phyloP scores from a whole-genome alignment of 768 basidiomycete species.

The Leucosporidium yakuticum region DNA sequence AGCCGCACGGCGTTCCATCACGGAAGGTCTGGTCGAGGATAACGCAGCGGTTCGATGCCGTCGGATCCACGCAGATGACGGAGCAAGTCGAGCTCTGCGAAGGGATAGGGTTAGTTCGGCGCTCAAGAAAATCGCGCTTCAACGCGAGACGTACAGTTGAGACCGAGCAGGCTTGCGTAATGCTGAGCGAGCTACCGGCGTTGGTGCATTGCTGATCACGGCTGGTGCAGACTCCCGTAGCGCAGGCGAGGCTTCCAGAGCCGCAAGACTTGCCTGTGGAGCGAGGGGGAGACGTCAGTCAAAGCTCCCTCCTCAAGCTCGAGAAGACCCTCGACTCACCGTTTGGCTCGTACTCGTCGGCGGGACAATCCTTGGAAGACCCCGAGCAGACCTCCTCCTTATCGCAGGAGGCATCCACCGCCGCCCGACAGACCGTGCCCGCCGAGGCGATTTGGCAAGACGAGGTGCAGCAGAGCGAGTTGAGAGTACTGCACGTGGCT shows the following conservation, averaged over 20 bases:
- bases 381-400: conserved; percentile 68
- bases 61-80: conserved; percentile 73
- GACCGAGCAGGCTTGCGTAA: conserved; percentile 61
- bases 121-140: not conserved
- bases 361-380: conserved; percentile 63
- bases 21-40: conserved; percentile 64
- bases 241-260: conserved; percentile 58
- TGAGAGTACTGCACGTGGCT: conserved; percentile 72
- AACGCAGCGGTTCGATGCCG: conserved; percentile 56
- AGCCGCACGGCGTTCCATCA: conserved; percentile 81
- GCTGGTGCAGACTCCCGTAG: conserved; percentile 72
- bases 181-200: conserved; percentile 64
- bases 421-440: conserved; percentile 58
- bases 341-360: conserved; percentile 58
- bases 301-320: not conserved
- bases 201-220: conserved; percentile 65
- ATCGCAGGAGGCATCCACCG: conserved; percentile 64
- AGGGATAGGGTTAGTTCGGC: not conserved
- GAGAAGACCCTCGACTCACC: conserved; percentile 45
- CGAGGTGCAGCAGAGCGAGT: conserved; percentile 66
- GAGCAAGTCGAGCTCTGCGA: conserved; percentile 53
- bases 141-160: conserved; percentile 3
- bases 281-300: conserved; percentile 13
- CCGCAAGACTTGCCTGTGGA: conserved; percentile 62
- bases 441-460: conserved; percentile 59